A percentile compares a stretch with the other conserved stretches of the same genome.
Conservation (phyloP, 176 grass and related monocot genomes). For the Bolboschoenus planiculmis region DNA sequence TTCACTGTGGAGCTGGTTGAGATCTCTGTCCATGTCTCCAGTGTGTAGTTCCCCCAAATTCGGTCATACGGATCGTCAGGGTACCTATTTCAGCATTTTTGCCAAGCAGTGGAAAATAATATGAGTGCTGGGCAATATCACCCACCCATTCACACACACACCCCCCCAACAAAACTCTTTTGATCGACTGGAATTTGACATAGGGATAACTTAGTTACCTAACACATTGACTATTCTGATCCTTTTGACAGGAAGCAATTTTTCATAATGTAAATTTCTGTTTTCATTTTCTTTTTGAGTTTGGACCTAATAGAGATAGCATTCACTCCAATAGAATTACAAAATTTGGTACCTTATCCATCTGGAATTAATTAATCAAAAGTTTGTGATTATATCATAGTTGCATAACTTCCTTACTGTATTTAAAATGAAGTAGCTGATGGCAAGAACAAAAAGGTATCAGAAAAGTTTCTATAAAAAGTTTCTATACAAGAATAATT, state of each 20-base stretch:
- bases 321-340: neutral
- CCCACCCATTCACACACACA: neutral
- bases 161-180: too few species aligned
- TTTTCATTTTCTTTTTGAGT: neutral
- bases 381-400: neutral
- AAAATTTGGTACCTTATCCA: neutral
- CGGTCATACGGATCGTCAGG: constrained; percentile 45
- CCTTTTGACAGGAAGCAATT: neutral
- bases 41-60: constrained; percentile 20
- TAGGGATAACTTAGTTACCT: neutral
- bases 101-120: neutral
- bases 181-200: neutral
- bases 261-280: neutral
- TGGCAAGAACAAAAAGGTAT: too few species aligned
- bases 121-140: neutral
- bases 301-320: neutral
- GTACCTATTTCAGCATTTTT: constrained; percentile 26
- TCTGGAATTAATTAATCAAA: neutral
- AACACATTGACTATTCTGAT: neutral
- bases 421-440: neutral
- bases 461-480: too few species aligned
- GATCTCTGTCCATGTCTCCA: neutral
- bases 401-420: neutral
- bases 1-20: neutral
- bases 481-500: neutral